Evolutionary conservation across 1,139 yeast species (phyloP).

Genomic region (Taiozyma sp.): DNA sequence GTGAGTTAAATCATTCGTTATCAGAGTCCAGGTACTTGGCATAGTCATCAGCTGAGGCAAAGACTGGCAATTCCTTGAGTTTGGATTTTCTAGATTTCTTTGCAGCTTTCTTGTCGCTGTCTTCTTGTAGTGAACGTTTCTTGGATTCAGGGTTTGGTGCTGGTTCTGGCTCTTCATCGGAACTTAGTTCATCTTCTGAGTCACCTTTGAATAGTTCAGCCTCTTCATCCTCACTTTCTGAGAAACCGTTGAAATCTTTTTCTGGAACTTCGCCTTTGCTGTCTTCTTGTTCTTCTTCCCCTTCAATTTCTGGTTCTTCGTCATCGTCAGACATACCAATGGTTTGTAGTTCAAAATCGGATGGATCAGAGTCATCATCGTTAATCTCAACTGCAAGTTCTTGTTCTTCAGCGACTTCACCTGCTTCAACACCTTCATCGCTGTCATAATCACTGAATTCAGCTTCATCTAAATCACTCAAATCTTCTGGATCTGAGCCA

Average conservation of each 20-base stretch:
- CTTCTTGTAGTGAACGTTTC: conserved; percentile 21
- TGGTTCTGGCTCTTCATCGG: conserved; percentile 22
- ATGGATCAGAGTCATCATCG: conserved; percentile 25
- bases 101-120: conserved; percentile 22
- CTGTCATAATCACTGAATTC: conserved; percentile 30
- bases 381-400: conserved; percentile 24
- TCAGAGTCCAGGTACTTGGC: conserved; percentile 68
- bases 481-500: conserved; percentile 47
- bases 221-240: conserved; percentile 23
- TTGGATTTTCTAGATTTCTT: conserved; percentile 50
- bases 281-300: conserved; percentile 25
- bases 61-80: conserved; percentile 68
- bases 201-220: conserved; percentile 25
- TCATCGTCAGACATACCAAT: conserved; percentile 27
- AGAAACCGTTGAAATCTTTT: conserved; percentile 23
- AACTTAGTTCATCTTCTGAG: conserved; percentile 25
- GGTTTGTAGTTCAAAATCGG: conserved; percentile 21
- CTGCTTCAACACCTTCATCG: conserved; percentile 22
- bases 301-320: conserved; percentile 23
- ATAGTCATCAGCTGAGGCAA: conserved; percentile 89
- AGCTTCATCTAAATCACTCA: conserved; percentile 41
- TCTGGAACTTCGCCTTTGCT: conserved; percentile 29
- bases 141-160: conserved; percentile 17
- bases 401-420: conserved; percentile 5
- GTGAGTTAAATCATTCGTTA: conserved; percentile 36